Evolutionary conservation across 331 rosid species (phyloP).

Genomic region (Stylosanthes scabra): DNA sequence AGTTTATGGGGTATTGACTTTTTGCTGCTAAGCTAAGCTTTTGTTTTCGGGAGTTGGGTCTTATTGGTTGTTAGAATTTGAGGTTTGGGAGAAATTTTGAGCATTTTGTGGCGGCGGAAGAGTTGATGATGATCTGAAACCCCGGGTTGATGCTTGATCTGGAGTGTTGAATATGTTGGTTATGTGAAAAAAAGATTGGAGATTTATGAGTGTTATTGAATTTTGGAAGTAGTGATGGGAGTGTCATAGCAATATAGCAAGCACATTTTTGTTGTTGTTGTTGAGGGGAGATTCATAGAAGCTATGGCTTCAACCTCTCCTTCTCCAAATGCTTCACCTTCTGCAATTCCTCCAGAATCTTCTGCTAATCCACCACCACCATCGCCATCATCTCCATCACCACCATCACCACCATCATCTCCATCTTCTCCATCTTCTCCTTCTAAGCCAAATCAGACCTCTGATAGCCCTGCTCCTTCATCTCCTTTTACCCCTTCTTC

Average conservation of each 20-base stretch:
- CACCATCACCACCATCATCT: conserved; percentile 40
- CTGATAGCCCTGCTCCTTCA: conserved; percentile 51
- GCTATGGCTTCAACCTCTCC: conserved; percentile 72
- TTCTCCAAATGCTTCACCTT: conserved; percentile 75
- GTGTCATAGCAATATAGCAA: conserved; percentile 35
- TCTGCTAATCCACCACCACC: conserved; percentile 11
- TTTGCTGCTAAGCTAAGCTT: conserved; percentile 28
- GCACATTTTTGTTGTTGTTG: conserved; percentile 33
- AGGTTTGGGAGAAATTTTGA: conserved; percentile 13
- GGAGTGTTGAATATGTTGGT: no score
- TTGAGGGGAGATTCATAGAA: conserved; percentile 43
- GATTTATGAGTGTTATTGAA: conserved; percentile 31
- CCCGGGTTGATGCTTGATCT: conserved; percentile 38
- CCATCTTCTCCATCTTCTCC: conserved; percentile 34
- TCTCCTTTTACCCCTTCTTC: conserved; percentile 51
- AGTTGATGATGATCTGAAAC: conserved; percentile 30
- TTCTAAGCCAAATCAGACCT: conserved; percentile 50
- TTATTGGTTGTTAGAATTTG: conserved; percentile 32
- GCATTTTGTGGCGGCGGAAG: conserved; percentile 30
- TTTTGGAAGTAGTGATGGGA: conserved; percentile 41
- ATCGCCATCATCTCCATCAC: no score
- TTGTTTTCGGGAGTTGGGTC: conserved; percentile 24
- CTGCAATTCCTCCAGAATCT: conserved; percentile 63
- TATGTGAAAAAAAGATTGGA: no score
- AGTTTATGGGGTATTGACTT: conserved; percentile 40